Base-by-base conservation (phyloP, 768 basidiomycete genomes). In the Hygrophoropsis aurantiaca region DNA sequence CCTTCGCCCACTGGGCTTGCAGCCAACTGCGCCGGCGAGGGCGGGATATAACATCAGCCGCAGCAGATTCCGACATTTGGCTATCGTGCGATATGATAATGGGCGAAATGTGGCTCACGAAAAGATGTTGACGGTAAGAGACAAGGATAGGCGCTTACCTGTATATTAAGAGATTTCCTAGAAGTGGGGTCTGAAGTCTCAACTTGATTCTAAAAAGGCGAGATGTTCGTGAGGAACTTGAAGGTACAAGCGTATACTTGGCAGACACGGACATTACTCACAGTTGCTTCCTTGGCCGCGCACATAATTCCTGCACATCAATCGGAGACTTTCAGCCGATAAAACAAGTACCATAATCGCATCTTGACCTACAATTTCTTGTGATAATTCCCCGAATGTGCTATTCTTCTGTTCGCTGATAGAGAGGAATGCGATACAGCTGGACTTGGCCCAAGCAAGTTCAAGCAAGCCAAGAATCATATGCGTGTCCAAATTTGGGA, bases 101-200 rank as follows among this genome's bases (percentile, higher is more conserved):
- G 27, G 26, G 15, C 39, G 18, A 35, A 5, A 36, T 18, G 35
- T 27, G 42, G 36, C 27, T 40, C 11, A 39, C 9, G 24, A 30
- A 51, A 51, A 45, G 51, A 57, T 42, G 10, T 38, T 36, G 44
- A 45, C 40, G 21, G 53, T 34, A 24, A 20, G 34, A 51, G 42
- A 52, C 47, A 55, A 58, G 47, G 51, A 42, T 44, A 26, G 46
- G 40, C 45, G 56, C 61, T 67, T 61, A 66, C 64, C 66, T 66
- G 66, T 55, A 49, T 36, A 19, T 50, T 50, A 52, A 57, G 56
- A 54, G 51, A 59, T 50, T 52, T 57, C 43, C 47, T 46, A 20
- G 30, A 40, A 18, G 64, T 66, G 66, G 59, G 47, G 58, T 66
- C 59, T n/a, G n/a, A n/a, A 50, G 56, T 56, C 51, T 55, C 57